Conservation (phyloP, 495 filamentous ascomycete species). For the Pseudoneurospora amorphoporcata region DNA sequence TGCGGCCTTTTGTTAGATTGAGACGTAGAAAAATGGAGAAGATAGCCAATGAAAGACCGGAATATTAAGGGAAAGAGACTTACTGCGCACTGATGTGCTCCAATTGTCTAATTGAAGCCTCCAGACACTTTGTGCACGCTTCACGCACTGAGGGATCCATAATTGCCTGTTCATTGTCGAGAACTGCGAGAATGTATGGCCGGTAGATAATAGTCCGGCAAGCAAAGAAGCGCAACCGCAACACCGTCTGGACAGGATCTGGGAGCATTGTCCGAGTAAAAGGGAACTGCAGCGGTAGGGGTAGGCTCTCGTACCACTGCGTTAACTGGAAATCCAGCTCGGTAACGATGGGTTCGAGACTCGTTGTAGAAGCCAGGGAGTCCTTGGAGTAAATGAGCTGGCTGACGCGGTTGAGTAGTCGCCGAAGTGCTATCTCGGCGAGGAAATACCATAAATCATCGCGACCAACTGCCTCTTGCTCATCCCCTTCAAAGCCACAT, state of each 20-base stretch:
- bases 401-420: slow-evolving; percentile 68
- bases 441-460: slow-evolving; percentile 81
- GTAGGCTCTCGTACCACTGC: slow-evolving; percentile 75
- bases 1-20: slow-evolving; percentile 39
- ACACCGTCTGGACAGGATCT: slow-evolving; percentile 68
- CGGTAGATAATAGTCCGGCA: slow-evolving; percentile 79
- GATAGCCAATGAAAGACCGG: slow-evolving; percentile 7
- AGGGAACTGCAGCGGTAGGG: slow-evolving; percentile 63
- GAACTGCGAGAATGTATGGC: slow-evolving; percentile 69
- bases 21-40: slow-evolving; percentile 8
- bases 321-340: slow-evolving; percentile 74
- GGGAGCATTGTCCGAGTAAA: slow-evolving; percentile 51
- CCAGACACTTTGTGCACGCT: slow-evolving; percentile 70
- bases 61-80: slow-evolving; percentile 22
- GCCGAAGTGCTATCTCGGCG: slow-evolving; percentile 66
- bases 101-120: slow-evolving; percentile 68
- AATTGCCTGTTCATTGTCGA: slow-evolving; percentile 64
- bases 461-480: slow-evolving; percentile 51
- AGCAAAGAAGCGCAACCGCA: slow-evolving; percentile 69
- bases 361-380: slow-evolving; percentile 53
- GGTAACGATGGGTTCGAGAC: slow-evolving; percentile 63
- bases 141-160: slow-evolving; percentile 61
- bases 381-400: slow-evolving; percentile 74
- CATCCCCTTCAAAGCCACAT: slow-evolving; percentile 61
- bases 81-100: slow-evolving; percentile 70